Base-by-base conservation (phyloP, 495 filamentous ascomycete species). In the Bacidia gigantensis region DNA sequence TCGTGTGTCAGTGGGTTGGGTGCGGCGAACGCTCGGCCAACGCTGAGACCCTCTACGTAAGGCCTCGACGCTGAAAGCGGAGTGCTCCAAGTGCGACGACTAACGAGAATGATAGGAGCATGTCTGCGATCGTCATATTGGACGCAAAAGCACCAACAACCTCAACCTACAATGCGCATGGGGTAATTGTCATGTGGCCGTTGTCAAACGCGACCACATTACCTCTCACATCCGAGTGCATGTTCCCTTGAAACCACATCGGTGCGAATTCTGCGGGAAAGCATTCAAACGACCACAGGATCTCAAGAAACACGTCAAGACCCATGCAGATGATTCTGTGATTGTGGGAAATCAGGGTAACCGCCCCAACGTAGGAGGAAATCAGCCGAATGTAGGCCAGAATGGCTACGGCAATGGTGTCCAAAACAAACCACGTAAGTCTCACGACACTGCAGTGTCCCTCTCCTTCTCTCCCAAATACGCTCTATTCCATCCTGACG, bases 291-390 rank as follows among this genome's bases (percentile, higher is more conserved):
- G 93, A 14, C 93, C 93, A 23, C 92, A 99, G 68, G 93, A 99
- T 72, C 65, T 99, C 55, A 97, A 97, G 79, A 99, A 99, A 72
- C 93, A 99, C 67, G 89, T 97, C 65, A 97, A 97, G 79, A 98
- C 93, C n/a, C 92, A 99, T 67, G 92, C 92, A 53, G 92, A 99
- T 64, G 92, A 99, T 68, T 93, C 89, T 40, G 87, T 94, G 46
- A 74, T 94, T 52, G 76, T 86, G 56, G 79, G 85, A 47, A 85
- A 83, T 20, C 86, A 86, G 23, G 82, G 86, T 46, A 76, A 78
- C 64, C 46, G 46, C 14, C 79, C 83, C 49, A 78, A 77, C 25
- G 70, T 69, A 17, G 40, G 49, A 20, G 53, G 52, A 14, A 54
- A 54, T 35, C 50, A 54, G 29, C 50, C 55, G 7, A 60, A 58